phyloP scores from a whole-genome alignment of 305 asterid genomes.

The Solanum chacoense region DNA sequence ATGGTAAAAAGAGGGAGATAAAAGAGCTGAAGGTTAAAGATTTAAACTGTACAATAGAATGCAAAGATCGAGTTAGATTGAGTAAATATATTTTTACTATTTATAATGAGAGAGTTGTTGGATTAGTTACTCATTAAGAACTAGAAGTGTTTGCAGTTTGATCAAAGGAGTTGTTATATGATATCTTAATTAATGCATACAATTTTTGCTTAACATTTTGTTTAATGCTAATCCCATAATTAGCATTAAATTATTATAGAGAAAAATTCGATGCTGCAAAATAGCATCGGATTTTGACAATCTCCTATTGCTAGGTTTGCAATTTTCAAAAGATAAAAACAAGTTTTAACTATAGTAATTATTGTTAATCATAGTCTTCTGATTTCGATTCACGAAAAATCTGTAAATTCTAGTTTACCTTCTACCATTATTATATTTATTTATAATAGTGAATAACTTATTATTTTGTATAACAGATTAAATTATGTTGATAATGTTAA shows the following conservation, averaged over 20 bases:
- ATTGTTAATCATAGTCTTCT: background rate
- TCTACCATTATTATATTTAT: background rate
- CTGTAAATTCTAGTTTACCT: background rate
- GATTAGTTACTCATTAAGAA: background rate
- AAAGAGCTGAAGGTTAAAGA: background rate
- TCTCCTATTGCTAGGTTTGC: background rate
- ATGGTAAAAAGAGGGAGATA: background rate
- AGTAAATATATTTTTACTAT: background rate
- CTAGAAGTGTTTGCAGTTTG: background rate
- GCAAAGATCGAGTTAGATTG: fast-evolving
- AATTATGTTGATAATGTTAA: background rate
- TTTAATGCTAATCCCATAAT: background rate
- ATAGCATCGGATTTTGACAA: background rate
- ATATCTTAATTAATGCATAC: background rate
- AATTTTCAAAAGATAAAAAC: background rate
- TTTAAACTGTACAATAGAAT: background rate
- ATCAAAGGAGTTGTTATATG: background rate
- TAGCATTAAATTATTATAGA: background rate
- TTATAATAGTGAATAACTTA: background rate
- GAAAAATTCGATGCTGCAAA: background rate
- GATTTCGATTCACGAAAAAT: background rate
- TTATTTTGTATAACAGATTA: background rate
- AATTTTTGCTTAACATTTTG: background rate
- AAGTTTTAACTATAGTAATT: background rate
- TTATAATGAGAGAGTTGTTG: background rate